Evolutionary conservation across 257 asterid genomes (phyloP).

Genomic region (Solanum gracilifrons): DNA sequence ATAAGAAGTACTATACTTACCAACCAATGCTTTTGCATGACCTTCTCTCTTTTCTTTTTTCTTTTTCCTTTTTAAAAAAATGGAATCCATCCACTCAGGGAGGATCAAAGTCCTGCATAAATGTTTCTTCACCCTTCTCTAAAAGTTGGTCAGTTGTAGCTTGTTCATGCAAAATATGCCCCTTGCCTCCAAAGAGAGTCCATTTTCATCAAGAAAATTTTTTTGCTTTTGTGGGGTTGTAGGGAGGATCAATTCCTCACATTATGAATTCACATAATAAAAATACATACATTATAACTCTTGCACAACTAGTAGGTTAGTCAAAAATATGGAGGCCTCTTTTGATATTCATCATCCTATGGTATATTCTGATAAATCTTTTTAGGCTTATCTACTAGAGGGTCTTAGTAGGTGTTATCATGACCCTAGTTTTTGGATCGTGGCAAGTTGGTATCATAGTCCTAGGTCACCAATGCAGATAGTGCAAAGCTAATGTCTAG

Average conservation of each 20-base stretch:
- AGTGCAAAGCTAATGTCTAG: neutral
- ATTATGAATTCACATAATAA: no score
- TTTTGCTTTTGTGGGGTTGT: neutral
- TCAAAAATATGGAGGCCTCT: neutral
- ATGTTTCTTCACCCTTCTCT: no score
- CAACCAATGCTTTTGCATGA: neutral
- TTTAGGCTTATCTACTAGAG: neutral
- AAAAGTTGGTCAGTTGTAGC: neutral
- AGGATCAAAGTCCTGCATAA: neutral
- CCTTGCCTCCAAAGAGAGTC: neutral
- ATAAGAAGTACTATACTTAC: neutral
- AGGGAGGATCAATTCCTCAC: neutral
- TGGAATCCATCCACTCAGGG: neutral
- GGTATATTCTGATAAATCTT: neutral
- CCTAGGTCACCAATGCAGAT: neutral
- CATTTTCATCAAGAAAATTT: neutral
- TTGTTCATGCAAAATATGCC: neutral
- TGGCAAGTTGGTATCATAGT: neutral
- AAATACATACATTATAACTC: no score
- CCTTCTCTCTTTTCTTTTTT: neutral
- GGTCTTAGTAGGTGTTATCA: neutral
- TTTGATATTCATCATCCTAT: neutral
- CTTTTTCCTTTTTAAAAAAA: no score
- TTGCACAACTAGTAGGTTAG: neutral
- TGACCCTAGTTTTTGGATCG: neutral